Evolutionary conservation across 2,329 filamentous ascomycete species (phyloP).

Genomic region (Podosphaera aphanis): DNA sequence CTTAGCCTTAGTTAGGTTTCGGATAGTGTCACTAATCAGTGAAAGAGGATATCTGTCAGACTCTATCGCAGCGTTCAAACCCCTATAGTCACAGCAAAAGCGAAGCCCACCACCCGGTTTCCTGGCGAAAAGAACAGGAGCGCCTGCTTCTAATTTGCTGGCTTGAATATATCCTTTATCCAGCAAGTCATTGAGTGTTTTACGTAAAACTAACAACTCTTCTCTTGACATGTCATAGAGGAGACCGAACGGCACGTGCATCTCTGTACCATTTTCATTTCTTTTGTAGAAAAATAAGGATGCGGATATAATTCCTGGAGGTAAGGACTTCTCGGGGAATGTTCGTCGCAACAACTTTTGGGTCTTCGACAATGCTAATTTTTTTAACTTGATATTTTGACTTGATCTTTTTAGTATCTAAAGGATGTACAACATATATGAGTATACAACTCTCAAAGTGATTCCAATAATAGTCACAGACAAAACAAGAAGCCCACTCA

Average conservation of each 20-base stretch:
- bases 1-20: neutral
- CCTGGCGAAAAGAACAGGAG: conserved; percentile 1
- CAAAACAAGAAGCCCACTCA: no score
- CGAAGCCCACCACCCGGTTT: conserved; percentile 1
- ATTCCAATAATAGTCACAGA: no score
- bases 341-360: no score
- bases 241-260: neutral
- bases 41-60: conserved; percentile 1
- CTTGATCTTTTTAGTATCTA: no score
- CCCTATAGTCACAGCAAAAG: conserved; percentile 2
- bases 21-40: neutral
- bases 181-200: neutral
- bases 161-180: conserved; percentile 1
- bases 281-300: no score
- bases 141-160: neutral
- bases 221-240: neutral
- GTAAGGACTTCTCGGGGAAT: no score
- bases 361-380: no score
- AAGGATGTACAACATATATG: no score
- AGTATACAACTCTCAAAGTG: no score
- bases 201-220: neutral
- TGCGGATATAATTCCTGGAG: no score
- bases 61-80: conserved; percentile 1
- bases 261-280: neutral
- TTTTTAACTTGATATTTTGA: no score